These are phyloP conservation scores for Balamuthia mandrillaris DNA, from an alignment of 208 protist genomes.

Conservation along the genomic window DNA sequence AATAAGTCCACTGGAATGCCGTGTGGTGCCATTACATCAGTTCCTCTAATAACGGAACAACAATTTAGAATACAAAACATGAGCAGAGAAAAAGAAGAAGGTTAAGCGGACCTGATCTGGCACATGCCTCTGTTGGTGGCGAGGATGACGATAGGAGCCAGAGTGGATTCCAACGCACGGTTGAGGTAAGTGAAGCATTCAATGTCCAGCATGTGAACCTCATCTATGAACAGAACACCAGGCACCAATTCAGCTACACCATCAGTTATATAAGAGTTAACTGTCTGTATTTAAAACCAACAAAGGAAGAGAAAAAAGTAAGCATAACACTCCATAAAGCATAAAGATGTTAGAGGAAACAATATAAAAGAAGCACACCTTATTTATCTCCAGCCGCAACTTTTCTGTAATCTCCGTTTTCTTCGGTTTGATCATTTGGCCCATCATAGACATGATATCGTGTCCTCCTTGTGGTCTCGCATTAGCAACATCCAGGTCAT, in stretches of 20 bases:
- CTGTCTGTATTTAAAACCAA: conserved; percentile 60
- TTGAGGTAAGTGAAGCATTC: conserved; percentile 99
- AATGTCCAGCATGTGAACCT: conserved; percentile 99
- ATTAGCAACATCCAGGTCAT: conserved; percentile 99
- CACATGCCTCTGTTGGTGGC: conserved; percentile 98
- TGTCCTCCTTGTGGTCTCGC: conserved; percentile 92
- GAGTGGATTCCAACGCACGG: conserved; percentile 97
- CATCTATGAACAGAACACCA: conserved; percentile 99
- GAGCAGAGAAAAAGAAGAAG: conserved; percentile 7
- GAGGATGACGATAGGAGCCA: conserved; percentile 99
- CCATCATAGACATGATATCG: conserved; percentile 97
- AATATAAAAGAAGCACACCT: too few relatives aligned
- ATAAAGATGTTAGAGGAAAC: neutral
- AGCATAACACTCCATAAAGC: neutral
- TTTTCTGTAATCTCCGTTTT: conserved; percentile 99
- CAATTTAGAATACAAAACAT: conserved; percentile 9
- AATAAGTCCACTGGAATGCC: conserved; percentile 99
- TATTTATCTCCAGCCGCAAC: conserved; percentile 98
- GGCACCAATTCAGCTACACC: conserved; percentile 99
- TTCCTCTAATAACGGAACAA: conserved; percentile 80
- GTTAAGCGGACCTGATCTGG: conserved; percentile 55
- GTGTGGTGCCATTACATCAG: conserved; percentile 95
- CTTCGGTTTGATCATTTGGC: conserved; percentile 96
- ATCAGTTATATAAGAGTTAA: conserved; percentile 99
- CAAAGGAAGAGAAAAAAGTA: neutral